These are phyloP conservation scores for Phtheirospermum japonicum DNA, from an alignment of 257 asterid species.

Conservation along the genomic window DNA sequence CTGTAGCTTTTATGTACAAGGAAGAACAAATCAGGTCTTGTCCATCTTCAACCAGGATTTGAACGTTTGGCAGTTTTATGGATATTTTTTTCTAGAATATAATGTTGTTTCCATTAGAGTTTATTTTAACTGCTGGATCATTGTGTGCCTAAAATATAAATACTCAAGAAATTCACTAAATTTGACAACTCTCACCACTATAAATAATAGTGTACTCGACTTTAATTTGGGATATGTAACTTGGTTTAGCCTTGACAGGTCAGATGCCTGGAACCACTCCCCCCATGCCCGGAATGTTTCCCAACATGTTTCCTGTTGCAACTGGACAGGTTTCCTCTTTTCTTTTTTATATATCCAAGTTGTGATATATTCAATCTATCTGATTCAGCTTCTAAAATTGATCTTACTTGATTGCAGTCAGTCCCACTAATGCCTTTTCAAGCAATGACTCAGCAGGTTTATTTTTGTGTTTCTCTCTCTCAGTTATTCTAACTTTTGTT, in stretches of 20 bases:
- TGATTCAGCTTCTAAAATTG: conserved; percentile 22
- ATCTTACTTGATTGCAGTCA: conserved; percentile 37
- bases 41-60: conserved; percentile 82
- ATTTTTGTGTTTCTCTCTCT: conserved; percentile 8
- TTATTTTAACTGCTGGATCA: neutral
- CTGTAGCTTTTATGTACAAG: conserved; percentile 86
- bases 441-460: conserved; percentile 93
- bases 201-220: neutral
- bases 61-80: conserved; percentile 49
- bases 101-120: conserved; percentile 9
- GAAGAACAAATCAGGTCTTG: conserved; percentile 79
- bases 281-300: conserved; percentile 61
- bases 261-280: conserved; percentile 61
- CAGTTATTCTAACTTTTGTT: neutral
- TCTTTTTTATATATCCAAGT: neutral
- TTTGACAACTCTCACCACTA: too few species aligned
- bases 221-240: conserved; percentile 21
- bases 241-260: conserved; percentile 47
- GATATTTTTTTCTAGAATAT: conserved; percentile 27
- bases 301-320: conserved; percentile 62
- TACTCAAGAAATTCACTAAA: too few species aligned
- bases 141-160: conserved; percentile 15
- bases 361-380: neutral
- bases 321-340: conserved; percentile 56
- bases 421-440: conserved; percentile 67